A percentile compares a stretch with the other conserved stretches of the same genome.
These are phyloP conservation scores for Suillus placidus DNA, from an alignment of 768 basidiomycete species.

Conservation along the genomic window DNA sequence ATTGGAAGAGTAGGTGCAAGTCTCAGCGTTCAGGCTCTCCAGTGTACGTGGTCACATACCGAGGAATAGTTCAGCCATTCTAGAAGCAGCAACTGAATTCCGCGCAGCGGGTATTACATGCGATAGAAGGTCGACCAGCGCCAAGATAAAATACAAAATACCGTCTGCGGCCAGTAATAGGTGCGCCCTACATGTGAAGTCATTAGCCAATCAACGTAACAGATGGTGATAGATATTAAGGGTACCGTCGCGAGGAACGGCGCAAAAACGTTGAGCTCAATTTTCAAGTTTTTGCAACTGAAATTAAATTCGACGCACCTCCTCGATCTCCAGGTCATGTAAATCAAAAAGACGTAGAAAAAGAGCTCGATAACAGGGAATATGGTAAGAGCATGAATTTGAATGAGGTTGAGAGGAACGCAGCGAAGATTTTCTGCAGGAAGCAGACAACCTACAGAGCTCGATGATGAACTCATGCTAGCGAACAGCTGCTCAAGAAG, in stretches of 20 bases:
- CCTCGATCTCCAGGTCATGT: constrained; percentile 49
- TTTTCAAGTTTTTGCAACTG: neutral
- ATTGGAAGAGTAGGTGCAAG: neutral
- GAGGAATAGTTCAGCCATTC: constrained; percentile 56
- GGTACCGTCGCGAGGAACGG: constrained; percentile 16
- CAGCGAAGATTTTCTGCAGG: constrained; percentile 74
- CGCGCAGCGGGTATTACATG: constrained; percentile 56
- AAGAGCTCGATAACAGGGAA: constrained; percentile 67
- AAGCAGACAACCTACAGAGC: constrained; percentile 64
- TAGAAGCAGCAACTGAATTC: constrained; percentile 48
- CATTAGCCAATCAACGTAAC: neutral
- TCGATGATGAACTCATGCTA: constrained; percentile 46
- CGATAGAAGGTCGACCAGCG: constrained; percentile 62
- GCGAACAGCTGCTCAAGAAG: constrained; percentile 9
- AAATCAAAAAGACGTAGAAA: constrained; percentile 55
- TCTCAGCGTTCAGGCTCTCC: neutral
- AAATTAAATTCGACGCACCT: constrained; percentile 42
- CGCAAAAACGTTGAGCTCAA: neutral
- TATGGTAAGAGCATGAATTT: constrained; percentile 58
- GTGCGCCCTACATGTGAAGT: constrained; percentile 45
- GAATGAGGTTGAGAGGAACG: constrained; percentile 46
- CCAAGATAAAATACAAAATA: constrained; percentile 59
- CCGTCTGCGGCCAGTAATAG: constrained; percentile 65
- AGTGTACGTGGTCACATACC: constrained; percentile 47
- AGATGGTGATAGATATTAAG: neutral